Evolutionary conservation across 2,329 filamentous ascomycete genomes (phyloP), one percentile per base, ranked within the genome.

Genomic region (Verticillium zaregamsianum): DNA sequence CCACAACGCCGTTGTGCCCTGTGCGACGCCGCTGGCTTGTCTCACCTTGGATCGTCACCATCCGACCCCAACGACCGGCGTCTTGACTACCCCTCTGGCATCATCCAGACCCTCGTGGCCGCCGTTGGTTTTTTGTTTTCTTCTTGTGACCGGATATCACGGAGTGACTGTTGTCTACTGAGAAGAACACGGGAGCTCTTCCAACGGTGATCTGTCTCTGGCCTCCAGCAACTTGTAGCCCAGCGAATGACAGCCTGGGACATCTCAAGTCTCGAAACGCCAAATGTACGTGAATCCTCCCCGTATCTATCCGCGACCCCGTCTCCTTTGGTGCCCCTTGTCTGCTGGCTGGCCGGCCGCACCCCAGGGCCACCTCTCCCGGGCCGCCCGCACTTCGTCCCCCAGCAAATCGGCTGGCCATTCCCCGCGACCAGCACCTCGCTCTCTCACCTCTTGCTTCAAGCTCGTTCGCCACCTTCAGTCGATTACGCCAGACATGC

Each of bases 201-300:
- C n/a, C 40, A 49, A 23, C n/a, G 1, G 40, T 49, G 40, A 49
- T 49, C 40, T 23, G 40, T 49, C n/a, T 49, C 20, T n/a, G 8
- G 11, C 40, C 20, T 12, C 40, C n/a, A n/a, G n/a, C 40, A 49
- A 23, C 40, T 9, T 23, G 40, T 49, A n/a, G 40, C 40, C 40
- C 20, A 25, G 9, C 40, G 40, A 49, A 40, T 49, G 57, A 20
- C 25, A 49, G 28, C 25, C 25, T 25, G 37, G 37, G 17, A 40
- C 37, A 28, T 11, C 69, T 69, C 66, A 70, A 68, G 63, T 70
- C 69, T 72, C 76, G 75, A 79, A 79, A 80, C 77, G 66, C 71
- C 70, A 73, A 72, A 66, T 69, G 77, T 78, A 78, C 69, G 76
- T 78, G 74, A 74, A 74, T 69, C 32, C 23, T 9, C 57, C 37